Evolutionary conservation across 192 early-diverging fungal species (phyloP).

Genomic region (Endogone sp.): DNA sequence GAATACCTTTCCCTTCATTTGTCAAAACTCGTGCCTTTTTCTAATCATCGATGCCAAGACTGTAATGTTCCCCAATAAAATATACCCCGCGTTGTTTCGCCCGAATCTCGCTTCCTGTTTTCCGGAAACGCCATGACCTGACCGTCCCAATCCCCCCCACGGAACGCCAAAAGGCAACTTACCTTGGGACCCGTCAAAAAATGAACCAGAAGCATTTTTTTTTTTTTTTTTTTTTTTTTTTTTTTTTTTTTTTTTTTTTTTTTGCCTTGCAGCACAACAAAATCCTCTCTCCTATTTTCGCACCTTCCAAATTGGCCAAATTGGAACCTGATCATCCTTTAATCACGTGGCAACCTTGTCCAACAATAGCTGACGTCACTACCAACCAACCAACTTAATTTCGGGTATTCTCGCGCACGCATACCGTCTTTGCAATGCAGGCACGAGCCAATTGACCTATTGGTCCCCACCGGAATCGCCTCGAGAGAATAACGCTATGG

Average conservation of each 20-base stretch:
- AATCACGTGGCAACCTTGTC: neutral
- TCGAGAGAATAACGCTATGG: too few species aligned
- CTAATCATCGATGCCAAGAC: too few species aligned
- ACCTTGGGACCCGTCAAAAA: neutral
- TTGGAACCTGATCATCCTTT: neutral
- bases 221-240: too few species aligned
- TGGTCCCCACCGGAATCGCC: neutral
- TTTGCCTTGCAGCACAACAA: too few species aligned
- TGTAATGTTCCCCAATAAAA: too few species aligned
- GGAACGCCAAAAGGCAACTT: neutral
- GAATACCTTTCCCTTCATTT: too few species aligned
- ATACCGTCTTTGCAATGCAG: neutral
- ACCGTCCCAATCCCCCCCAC: too few species aligned
- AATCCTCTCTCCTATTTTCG: neutral
- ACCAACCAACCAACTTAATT: neutral
- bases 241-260: too few species aligned
- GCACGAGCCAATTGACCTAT: neutral
- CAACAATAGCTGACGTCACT: too few species aligned
- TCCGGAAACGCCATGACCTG: neutral
- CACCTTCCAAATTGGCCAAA: neutral
- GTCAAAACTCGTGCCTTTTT: too few species aligned
- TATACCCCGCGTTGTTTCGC: neutral
- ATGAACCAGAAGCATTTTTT: too few species aligned
- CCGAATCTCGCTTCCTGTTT: neutral
- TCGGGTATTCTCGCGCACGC: neutral